These are phyloP conservation scores for Tuber borchii DNA, from an alignment of 495 filamentous ascomycete genomes.

Conservation along the genomic window DNA sequence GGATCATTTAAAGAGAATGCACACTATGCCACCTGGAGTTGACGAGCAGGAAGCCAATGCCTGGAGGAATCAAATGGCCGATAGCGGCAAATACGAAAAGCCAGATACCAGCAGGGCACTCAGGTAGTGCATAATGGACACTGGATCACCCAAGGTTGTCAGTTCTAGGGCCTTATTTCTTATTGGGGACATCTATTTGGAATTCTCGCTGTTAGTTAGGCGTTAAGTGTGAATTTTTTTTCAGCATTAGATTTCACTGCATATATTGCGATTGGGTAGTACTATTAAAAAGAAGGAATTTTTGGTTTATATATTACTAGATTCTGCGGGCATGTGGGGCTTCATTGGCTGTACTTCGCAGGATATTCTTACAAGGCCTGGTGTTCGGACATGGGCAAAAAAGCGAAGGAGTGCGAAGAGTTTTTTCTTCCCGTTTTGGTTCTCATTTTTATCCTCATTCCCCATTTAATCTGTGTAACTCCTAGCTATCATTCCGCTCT, in stretches of 20 bases:
- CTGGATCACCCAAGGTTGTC: background rate
- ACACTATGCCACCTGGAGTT: constrained; percentile 38
- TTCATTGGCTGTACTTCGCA: background rate
- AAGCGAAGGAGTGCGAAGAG: background rate
- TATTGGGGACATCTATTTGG: background rate
- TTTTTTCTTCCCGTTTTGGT: background rate
- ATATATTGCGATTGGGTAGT: background rate
- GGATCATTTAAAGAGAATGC: constrained; percentile 41
- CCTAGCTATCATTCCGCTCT: background rate
- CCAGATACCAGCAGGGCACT: constrained; percentile 7
- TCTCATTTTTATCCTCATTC: background rate
- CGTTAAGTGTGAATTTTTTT: constrained; percentile 3
- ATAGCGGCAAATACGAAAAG: constrained; percentile 37
- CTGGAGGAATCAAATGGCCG: constrained; percentile 38
- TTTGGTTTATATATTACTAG: background rate
- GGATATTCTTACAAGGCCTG: background rate
- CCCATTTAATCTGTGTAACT: background rate
- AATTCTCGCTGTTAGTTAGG: background rate
- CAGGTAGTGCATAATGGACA: background rate
- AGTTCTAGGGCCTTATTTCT: background rate
- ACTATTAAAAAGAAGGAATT: background rate
- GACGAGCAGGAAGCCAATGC: constrained; percentile 39
- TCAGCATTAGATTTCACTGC: background rate
- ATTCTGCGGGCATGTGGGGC: background rate
- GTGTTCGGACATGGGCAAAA: background rate